A percentile compares a stretch with the other conserved stretches of the same genome.
Conservation (phyloP, 768 basidiomycete species). For the Russula lepida region DNA sequence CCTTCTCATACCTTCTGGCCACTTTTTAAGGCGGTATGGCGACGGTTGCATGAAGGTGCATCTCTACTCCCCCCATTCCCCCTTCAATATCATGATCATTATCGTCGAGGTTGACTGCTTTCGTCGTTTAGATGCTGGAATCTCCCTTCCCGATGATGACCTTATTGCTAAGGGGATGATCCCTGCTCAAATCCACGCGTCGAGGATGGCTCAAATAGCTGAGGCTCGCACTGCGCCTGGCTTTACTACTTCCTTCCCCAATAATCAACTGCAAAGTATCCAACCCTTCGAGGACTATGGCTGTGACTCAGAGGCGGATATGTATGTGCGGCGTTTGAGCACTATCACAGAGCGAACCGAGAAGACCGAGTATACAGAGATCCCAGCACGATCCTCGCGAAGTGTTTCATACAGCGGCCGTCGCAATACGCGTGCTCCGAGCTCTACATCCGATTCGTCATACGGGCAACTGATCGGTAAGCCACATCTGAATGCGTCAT, state of each 20-base stretch:
- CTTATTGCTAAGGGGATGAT: constrained; percentile 14
- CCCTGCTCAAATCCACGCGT: constrained; percentile 16
- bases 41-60: constrained; percentile 22
- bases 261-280: constrained; percentile 49
- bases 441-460: constrained; percentile 38
- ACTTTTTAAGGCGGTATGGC: constrained; percentile 17
- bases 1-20: constrained; percentile 22
- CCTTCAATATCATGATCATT: constrained; percentile 18
- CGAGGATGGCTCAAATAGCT: constrained; percentile 12
- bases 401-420: not conserved
- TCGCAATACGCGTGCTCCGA: constrained; percentile 1
- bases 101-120: constrained; percentile 22
- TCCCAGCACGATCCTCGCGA: constrained; percentile 8
- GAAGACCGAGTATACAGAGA: constrained; percentile 13
- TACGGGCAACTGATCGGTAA: constrained; percentile 58
- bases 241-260: constrained; percentile 32
- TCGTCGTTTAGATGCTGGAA: constrained; percentile 23
- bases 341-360: constrained; percentile 21
- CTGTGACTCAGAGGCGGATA: constrained; percentile 6
- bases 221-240: constrained; percentile 17
- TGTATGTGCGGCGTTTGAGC: constrained; percentile 17
- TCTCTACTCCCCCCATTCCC: constrained; percentile 18
- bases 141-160: constrained; percentile 21
- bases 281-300: constrained; percentile 35
- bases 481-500: constrained; percentile 20